Conservation (phyloP, 139 green algal genomes). For the Micractinium conductrix region DNA sequence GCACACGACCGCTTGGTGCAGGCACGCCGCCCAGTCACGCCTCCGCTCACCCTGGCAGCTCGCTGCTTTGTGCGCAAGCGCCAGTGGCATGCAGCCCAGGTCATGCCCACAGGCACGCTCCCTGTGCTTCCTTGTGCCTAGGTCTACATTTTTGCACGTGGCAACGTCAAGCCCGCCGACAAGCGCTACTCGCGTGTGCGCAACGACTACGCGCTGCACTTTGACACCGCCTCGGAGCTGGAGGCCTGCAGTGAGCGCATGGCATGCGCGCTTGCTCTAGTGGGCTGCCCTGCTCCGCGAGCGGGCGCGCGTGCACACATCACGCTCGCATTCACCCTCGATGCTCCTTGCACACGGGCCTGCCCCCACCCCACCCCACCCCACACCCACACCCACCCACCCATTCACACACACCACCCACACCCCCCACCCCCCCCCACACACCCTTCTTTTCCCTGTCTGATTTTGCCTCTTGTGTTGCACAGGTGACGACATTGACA, state of each 20-base stretch:
- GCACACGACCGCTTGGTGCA: background rate
- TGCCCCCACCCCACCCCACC: too few species aligned
- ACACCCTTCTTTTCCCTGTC: too few species aligned
- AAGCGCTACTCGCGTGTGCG: slow-evolving; percentile 73
- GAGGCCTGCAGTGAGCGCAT: slow-evolving; percentile 22
- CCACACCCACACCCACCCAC: too few species aligned
- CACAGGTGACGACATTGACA: slow-evolving; percentile 63
- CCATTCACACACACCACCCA: too few species aligned
- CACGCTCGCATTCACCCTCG: too few species aligned
- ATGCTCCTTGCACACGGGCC: too few species aligned
- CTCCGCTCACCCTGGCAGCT: background rate
- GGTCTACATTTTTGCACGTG: slow-evolving; percentile 66
- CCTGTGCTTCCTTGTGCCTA: background rate
- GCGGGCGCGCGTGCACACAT: too few species aligned
- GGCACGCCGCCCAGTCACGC: background rate
- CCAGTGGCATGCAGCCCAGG: background rate
- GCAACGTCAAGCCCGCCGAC: slow-evolving; percentile 77
- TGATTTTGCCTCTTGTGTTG: background rate
- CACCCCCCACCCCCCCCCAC: too few species aligned
- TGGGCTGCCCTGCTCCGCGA: too few species aligned
- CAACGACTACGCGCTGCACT: slow-evolving; percentile 85
- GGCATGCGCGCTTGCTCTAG: too few species aligned
- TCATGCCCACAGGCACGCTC: background rate
- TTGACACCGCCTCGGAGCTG: slow-evolving; percentile 55
- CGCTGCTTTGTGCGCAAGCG: background rate